phyloP scores from a whole-genome alignment of 768 basidiomycete genomes.

The Mycena haematopus region DNA sequence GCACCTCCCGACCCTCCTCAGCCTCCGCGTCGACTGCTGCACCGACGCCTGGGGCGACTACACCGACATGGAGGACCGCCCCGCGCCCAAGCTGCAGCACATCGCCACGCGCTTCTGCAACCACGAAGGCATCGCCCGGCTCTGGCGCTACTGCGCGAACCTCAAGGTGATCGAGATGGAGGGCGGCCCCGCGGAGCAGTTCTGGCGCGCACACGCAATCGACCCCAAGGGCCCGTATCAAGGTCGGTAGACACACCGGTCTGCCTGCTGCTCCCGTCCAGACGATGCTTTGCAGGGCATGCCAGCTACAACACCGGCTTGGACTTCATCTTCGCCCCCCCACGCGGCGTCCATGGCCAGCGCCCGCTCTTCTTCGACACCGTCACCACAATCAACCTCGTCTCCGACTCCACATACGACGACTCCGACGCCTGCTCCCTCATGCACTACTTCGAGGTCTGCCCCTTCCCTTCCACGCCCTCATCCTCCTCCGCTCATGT shows the following conservation, averaged over 20 bases:
- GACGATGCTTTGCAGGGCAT: background rate
- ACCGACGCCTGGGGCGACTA: no score
- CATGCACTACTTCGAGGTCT: background rate
- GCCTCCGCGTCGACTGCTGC: constrained; percentile 1
- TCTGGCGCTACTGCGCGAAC: background rate
- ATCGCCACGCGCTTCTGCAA: constrained; percentile 3
- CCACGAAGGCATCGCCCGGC: background rate
- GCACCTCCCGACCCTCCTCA: background rate
- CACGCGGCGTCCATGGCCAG: background rate
- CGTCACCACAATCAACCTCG: background rate
- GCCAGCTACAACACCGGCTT: background rate
- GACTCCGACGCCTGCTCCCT: background rate
- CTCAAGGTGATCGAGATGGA: constrained; percentile 2
- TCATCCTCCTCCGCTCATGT: background rate
- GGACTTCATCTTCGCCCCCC: background rate
- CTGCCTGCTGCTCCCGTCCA: background rate
- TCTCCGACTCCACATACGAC: background rate
- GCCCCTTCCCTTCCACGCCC: no score
- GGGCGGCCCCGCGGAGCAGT: background rate
- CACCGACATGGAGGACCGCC: background rate
- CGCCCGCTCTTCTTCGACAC: background rate
- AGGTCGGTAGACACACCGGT: background rate
- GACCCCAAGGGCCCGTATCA: background rate
- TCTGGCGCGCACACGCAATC: background rate
- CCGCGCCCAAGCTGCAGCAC: background rate